Evolutionary conservation across 2,329 filamentous ascomycete species (phyloP), one percentile per base, ranked within the genome.

Genomic region (Fusarium cyanostomum): DNA sequence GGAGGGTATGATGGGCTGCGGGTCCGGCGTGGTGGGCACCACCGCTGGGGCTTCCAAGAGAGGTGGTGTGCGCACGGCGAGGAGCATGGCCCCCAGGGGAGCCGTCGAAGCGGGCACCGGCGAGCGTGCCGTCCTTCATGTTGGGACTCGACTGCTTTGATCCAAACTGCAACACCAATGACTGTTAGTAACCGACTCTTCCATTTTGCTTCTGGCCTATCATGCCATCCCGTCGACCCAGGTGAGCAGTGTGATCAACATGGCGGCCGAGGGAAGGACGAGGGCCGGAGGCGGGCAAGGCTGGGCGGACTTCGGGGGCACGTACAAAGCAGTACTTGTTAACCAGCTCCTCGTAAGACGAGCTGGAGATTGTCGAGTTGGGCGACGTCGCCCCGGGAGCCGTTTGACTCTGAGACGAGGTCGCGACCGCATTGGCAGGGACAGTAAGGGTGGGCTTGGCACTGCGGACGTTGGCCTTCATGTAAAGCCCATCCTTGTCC

Each of bases 251-350:
- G 41, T 44, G 49, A 53, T 44, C 56, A 45, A 60, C 58, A 53
- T 53, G 64, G 53, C 41, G 62, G 49, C 44, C 56, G 53, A 66
- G 51, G 66, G 59, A 52, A 56, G 51, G 63, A 48, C 63, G 63
- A 66, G 51, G 57, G 45, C 53, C 53, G 52, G 49, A 56, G 52
- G 44, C 53, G 42, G 62, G 62, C 39, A 48, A 67, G 66, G 70
- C 66, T 71, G 72, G 70, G 67, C 55, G 71, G 50, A 72, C 67
- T 69, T 75, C 75, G 67, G 78, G 78, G 74, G 85, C 85, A 96
- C 94, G 88, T 94, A 97, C 94, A 87, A 98, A 99, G 85, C 95
- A 99, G 84, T 97, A 99, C 83, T 96, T 97, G 83, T 96, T 94
- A 78, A 99, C 91, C 67, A 99, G 86, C 80, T 99, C 95, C 79